Evolutionary conservation across 495 filamentous ascomycete genomes (phyloP), one percentile per base, ranked within the genome.

Genomic region (Lasiosphaeria ovina): DNA sequence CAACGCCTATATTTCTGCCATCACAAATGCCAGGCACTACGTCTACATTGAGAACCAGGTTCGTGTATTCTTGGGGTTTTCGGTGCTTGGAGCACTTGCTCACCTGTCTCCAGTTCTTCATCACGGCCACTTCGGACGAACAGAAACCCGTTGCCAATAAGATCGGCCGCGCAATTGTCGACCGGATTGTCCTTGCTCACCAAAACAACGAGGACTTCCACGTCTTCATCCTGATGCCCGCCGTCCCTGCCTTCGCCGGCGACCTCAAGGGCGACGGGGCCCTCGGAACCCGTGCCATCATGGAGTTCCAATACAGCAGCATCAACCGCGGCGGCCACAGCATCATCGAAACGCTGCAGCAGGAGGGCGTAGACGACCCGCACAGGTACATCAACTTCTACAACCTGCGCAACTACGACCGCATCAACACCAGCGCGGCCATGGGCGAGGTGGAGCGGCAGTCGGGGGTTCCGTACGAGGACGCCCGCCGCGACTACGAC

Each of bases 31-130:
- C 47, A 72, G 88, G 70, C 90, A 96, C 71, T 96, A 90, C 65
- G 74, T 97, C 42, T 97, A 97, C 73, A 97, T 97, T 16, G 93
- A 97, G 75, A 97, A 97, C 66, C 93, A 97, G 72, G 77, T 76
- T 54, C 16, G 68, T 52, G 12, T 10, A 24, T 0, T 11, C 40
- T 12, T 34, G n/a, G n/a, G 24, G 24, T 24, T 24, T 24, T 24
- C 24, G 24, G 24, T 24, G 24, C 24, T 2, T 24, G 1, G 24
- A 24, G 24, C 24, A 24, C 24, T 24, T 24, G 24, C 24, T 24
- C 24, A 24, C 24, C 24, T 52, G 8, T 1, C 24, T 6, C 3
- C 24, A 80, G 73, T 97, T 97, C 81, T 97, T 97, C 79, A 97
- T 97, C 76, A 97, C 93, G 0, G 91, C 92, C 3, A 95, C 92